Conservation (phyloP, 345 rosid genomes). For the Gossypium herbaceum region DNA sequence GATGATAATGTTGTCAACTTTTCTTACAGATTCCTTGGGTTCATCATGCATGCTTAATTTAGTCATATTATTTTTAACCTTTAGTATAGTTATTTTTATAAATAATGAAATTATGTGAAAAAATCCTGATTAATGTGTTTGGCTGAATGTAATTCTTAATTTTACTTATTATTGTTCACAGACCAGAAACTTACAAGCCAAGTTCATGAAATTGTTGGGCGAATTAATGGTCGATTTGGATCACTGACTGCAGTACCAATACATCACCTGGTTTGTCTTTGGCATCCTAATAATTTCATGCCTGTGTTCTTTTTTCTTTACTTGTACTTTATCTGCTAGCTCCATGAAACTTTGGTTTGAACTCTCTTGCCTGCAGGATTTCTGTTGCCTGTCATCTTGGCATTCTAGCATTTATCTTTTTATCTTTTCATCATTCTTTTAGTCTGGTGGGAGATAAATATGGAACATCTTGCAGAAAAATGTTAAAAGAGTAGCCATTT, state of each 20-base stretch:
- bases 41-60: not conserved
- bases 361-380: not conserved
- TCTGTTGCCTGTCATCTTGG: not conserved
- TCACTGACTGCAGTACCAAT: conserved; percentile 89
- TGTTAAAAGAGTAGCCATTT: not conserved
- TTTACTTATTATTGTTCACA: conserved; percentile 28
- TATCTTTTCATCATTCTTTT: not conserved
- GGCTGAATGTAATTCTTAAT: not conserved
- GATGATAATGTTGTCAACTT: not conserved
- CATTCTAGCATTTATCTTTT: not conserved
- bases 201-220: conserved; percentile 99
- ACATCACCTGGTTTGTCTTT: conserved; percentile 81
- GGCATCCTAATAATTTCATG: conserved; percentile 10
- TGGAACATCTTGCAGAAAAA: not conserved
- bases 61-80: not conserved
- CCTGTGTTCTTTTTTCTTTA: not conserved
- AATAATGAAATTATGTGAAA: not conserved
- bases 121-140: not conserved
- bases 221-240: conserved; percentile 99
- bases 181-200: conserved; percentile 99
- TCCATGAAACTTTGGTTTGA: conserved; percentile 15
- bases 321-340: conserved; percentile 10
- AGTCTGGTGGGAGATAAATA: not conserved
- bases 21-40: not conserved
- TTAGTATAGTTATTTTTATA: not conserved